Conservation (phyloP, 352 stramenopile genomes). For the Achlya hypogyna region DNA sequence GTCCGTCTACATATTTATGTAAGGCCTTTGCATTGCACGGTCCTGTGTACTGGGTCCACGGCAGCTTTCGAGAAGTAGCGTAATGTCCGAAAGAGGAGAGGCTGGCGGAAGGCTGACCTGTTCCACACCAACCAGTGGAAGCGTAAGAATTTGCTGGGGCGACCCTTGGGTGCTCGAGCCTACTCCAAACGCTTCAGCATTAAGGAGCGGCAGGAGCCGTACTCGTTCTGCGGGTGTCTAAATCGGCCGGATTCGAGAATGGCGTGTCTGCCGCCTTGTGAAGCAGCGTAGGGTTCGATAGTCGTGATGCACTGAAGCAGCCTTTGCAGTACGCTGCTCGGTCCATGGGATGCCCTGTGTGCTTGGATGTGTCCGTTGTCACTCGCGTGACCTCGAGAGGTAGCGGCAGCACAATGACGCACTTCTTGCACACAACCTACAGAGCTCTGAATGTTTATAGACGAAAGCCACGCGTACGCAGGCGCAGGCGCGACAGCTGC, state of each 20-base stretch:
- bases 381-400: neutral
- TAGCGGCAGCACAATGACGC: neutral
- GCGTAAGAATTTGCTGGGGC: neutral
- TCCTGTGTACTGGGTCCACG: neutral
- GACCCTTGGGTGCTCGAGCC: neutral
- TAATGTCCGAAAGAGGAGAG: neutral
- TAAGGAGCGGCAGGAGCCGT: neutral
- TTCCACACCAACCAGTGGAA: neutral
- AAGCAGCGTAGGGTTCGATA: too few relatives aligned
- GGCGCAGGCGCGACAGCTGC: constrained; percentile 5
- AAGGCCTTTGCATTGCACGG: too few relatives aligned
- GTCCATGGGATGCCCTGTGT: neutral
- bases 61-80: neutral
- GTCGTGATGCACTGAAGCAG: neutral
- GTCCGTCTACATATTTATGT: too few relatives aligned
- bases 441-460: neutral
- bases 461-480: neutral
- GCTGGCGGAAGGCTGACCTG: neutral
- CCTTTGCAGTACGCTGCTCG: neutral
- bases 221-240: neutral
- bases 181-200: neutral
- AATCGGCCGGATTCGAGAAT: neutral
- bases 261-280: too few relatives aligned
- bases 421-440: constrained; percentile 14
- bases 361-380: neutral